Evolutionary conservation across 139 green algal genomes (phyloP).

Genomic region (Chlorella sp.): DNA sequence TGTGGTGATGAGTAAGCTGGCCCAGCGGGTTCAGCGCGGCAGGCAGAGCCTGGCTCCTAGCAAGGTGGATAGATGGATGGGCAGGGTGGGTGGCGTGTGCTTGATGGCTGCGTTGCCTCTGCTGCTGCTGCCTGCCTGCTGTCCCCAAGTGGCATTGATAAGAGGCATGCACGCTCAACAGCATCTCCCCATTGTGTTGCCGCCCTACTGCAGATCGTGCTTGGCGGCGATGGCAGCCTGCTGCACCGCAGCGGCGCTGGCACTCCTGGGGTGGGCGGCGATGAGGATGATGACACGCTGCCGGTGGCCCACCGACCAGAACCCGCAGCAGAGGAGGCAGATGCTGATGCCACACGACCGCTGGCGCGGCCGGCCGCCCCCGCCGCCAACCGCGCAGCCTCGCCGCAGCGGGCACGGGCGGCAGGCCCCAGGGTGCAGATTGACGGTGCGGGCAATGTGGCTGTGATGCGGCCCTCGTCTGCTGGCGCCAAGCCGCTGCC

Average conservation of each 20-base stretch:
- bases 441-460: conserved; percentile 30
- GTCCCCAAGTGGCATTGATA: no score
- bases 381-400: background rate
- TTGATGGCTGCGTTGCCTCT: no score
- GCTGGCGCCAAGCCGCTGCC: conserved; percentile 28
- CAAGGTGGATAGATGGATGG: background rate
- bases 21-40: conserved; percentile 37
- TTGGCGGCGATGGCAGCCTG: conserved; percentile 26
- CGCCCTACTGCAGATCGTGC: conserved; percentile 37
- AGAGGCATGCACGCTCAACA: no score
- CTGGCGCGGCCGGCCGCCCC: conserved; percentile 8
- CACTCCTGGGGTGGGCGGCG: background rate
- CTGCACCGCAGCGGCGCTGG: background rate
- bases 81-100: no score
- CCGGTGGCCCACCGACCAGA: background rate
- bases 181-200: no score
- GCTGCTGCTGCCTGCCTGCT: no score
- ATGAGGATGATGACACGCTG: conserved; percentile 31
- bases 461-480: background rate
- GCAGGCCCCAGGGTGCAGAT: conserved; percentile 28
- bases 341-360: conserved; percentile 28
- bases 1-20: conserved; percentile 46
- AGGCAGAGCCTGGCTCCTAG: conserved; percentile 54
- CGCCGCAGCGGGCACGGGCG: background rate
- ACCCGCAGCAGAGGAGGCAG: background rate